Evolutionary conservation across 176 grass and related monocot species (phyloP), one percentile per base, ranked within the genome.

Genomic region (Oryza glumipatula): DNA sequence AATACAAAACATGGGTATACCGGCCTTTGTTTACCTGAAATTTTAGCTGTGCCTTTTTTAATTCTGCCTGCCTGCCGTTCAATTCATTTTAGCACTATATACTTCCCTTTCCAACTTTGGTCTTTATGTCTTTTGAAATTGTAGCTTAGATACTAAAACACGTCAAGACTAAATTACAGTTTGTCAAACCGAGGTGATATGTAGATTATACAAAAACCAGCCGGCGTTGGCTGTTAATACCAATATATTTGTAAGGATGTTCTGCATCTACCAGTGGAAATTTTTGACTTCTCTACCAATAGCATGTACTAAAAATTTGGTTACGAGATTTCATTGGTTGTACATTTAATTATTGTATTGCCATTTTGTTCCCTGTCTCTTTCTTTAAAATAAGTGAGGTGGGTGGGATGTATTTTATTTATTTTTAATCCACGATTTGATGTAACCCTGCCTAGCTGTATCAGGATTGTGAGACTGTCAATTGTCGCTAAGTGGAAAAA

Each of bases 271-370:
- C 26, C 24, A 16, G 43, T 45, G 48, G 47, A 68, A 74, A 74
- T 15, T 21, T 19, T 44, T 45, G 75, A 74, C 65, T 89, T 70
- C 7, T 84, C 82, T 23, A 22, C 9, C 58, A 63, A 63, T 67
- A 56, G 26, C 66, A 58, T 45, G 11, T 16, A 52, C 17, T 32
- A 32, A 32, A 32, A 63, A 19, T 76, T 11, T 47, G 35, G 60
- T 72, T 76, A 26, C 51, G 72, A 8, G 39, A 48, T 76, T 85
- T 3, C 39, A 58, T 75, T 67, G 63, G 21, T 39, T 48, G 1
- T 76, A 35, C 17, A 4, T 54, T 66, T 23, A n/a, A 77, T 65
- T 30, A 22, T 82, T 52, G 6, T 17, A 5, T 72, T n/a, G 17
- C 43, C 67, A 44, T 69, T 21, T 28, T 85, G 35, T 74, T 76